A percentile compares a stretch with the other conserved stretches of the same genome.
These are phyloP conservation scores for Aquilaria malaccensis DNA, from an alignment of 345 rosid species.

Conservation along the genomic window DNA sequence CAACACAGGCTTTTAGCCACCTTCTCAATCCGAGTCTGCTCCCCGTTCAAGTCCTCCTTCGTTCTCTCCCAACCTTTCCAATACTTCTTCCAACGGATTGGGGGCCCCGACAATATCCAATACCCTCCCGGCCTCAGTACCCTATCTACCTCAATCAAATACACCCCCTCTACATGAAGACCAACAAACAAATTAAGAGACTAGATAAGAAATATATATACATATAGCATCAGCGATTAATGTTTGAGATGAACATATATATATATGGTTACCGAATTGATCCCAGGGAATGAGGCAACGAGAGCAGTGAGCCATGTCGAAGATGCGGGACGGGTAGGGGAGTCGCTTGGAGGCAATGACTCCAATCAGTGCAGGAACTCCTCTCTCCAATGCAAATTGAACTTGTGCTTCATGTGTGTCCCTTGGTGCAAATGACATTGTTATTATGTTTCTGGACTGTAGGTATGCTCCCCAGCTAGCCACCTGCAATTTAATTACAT, in stretches of 20 bases:
- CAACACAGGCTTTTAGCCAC: conserved; percentile 49
- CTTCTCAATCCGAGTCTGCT: conserved; percentile 36
- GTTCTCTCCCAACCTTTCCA: conserved; percentile 57
- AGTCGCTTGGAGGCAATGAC: conserved; percentile 46
- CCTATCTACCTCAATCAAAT: conserved; percentile 56
- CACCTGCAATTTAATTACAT: conserved; percentile 25
- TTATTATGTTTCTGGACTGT: conserved; percentile 33
- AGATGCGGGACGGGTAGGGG: conserved; percentile 62
- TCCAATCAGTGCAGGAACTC: conserved; percentile 66
- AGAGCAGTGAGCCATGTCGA: conserved; percentile 79
- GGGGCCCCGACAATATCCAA: conserved; percentile 75
- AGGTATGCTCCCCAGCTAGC: conserved; percentile 75
- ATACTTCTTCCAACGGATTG: conserved; percentile 45
- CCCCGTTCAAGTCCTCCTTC: conserved; percentile 37
- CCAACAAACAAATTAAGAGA: neutral
- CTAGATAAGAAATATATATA: neutral
- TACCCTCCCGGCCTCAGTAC: conserved; percentile 64
- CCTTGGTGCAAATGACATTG: conserved; percentile 68
- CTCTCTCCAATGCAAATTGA: conserved; percentile 68
- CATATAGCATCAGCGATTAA: neutral
- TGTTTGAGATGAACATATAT: neutral
- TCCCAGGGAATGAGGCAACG: conserved; percentile 76
- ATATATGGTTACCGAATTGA: conserved; percentile 21
- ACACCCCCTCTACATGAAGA: conserved; percentile 35
- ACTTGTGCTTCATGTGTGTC: conserved; percentile 72